phyloP scores from a whole-genome alignment of 179 eudicot species.

The Carnegiea gigantea region DNA sequence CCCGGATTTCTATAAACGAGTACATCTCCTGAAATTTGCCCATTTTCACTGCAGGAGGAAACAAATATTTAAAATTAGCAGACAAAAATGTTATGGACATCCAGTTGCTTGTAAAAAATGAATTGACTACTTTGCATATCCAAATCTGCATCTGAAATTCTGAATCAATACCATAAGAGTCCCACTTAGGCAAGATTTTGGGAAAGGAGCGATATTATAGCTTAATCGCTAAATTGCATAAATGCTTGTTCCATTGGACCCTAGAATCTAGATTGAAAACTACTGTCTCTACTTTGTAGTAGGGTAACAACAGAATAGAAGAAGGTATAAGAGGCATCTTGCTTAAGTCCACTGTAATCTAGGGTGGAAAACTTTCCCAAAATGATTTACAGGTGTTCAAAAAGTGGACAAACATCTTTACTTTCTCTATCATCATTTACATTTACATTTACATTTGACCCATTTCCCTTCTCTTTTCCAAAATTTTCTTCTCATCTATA shows the following conservation, averaged over 20 bases:
- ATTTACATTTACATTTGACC: not conserved
- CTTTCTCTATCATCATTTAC: not conserved
- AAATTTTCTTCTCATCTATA: not conserved
- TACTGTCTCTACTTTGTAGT: not conserved
- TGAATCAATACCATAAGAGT: not conserved
- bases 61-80: not conserved
- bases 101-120: not conserved
- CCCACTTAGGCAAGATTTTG: not conserved
- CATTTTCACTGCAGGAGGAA: conserved; percentile 55
- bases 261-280: not conserved
- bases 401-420: not conserved
- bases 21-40: conserved; percentile 62
- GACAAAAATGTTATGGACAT: not conserved
- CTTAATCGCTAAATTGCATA: not conserved
- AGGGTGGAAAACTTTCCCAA: too few relatives aligned
- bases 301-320: too few relatives aligned
- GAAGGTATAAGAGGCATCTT: too few relatives aligned
- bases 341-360: too few relatives aligned
- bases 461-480: not conserved
- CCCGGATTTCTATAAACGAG: conserved; percentile 85
- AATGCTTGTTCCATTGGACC: not conserved
- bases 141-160: not conserved
- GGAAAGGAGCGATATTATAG: not conserved
- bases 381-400: too few relatives aligned
- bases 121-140: not conserved